Evolutionary conservation across 352 stramenopile genomes (phyloP).

Genomic region (Phytopythium chamaehyphon): DNA sequence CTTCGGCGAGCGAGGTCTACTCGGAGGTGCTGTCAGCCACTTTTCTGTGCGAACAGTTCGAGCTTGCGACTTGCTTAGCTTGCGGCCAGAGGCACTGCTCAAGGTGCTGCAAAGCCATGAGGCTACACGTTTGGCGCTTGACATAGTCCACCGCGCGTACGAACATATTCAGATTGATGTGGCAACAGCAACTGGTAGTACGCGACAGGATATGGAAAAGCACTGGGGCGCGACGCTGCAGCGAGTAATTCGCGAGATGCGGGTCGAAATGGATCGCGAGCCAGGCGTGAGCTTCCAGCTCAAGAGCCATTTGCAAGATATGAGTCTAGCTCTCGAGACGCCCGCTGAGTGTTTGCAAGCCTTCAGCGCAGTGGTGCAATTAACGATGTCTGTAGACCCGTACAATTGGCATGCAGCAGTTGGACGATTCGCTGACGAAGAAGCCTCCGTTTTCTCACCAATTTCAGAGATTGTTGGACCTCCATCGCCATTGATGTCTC

Average conservation of each 20-base stretch:
- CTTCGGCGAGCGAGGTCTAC: conserved; percentile 58
- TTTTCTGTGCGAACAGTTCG: conserved; percentile 29
- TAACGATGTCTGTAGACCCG: conserved; percentile 26
- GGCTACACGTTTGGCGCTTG: conserved; percentile 16
- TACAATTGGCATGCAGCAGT: conserved; percentile 29
- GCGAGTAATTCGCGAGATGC: conserved; percentile 13
- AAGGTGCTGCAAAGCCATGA: conserved; percentile 25
- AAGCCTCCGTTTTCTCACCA: too few relatives aligned
- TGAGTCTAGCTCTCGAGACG: conserved; percentile 23
- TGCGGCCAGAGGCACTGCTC: conserved; percentile 39
- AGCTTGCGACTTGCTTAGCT: conserved; percentile 23
- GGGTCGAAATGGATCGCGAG: neutral
- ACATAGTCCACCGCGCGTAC: conserved; percentile 17
- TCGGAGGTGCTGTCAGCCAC: conserved; percentile 38
- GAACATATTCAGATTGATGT: conserved; percentile 4
- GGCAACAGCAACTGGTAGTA: conserved; percentile 9
- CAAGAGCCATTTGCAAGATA: conserved; percentile 10
- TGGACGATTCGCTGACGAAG: conserved; percentile 7
- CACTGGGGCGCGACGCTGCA: conserved; percentile 18
- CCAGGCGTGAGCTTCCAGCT: conserved; percentile 1
- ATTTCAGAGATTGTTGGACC: too few relatives aligned
- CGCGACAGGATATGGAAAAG: conserved; percentile 20
- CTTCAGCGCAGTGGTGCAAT: conserved; percentile 36
- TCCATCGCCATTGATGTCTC: too few relatives aligned
- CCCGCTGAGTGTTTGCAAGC: conserved; percentile 32